A percentile compares a stretch with the other conserved stretches of the same genome.
phyloP scores from a whole-genome alignment of 371 early-diverging fungal species.

The Zychaea mexicana region DNA sequence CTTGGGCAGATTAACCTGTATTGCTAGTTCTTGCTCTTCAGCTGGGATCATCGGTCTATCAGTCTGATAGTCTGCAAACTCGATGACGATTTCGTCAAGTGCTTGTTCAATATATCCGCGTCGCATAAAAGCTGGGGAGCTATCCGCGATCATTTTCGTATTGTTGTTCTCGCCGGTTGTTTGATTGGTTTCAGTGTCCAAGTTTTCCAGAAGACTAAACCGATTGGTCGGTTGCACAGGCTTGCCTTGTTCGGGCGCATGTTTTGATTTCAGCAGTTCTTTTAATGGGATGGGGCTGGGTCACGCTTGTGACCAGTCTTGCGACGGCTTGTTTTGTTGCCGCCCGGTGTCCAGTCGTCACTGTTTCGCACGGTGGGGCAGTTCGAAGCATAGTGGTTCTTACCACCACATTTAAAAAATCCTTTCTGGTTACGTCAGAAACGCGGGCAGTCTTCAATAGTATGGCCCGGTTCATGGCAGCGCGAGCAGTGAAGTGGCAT shows the following conservation, averaged over 20 bases:
- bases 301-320: background rate
- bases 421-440: background rate
- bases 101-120: too few relatives aligned
- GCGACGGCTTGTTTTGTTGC: background rate
- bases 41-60: too few relatives aligned
- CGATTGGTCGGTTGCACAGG: background rate
- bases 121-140: background rate
- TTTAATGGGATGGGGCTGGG: background rate
- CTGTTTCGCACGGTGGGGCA: background rate
- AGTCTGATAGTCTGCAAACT: too few relatives aligned
- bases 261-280: background rate
- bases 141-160: background rate
- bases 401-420: background rate
- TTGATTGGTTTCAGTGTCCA: too few relatives aligned
- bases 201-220: background rate
- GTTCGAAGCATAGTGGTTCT: background rate
- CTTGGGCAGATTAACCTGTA: too few relatives aligned
- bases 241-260: background rate
- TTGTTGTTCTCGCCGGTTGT: background rate
- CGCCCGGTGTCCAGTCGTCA: background rate
- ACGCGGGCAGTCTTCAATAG: background rate
- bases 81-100: too few relatives aligned
- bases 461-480: background rate
- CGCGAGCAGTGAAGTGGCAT: background rate
- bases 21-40: too few relatives aligned